Conservation (phyloP, 1,139 yeast genomes). For the Scheffersomyces illinoinensis region DNA sequence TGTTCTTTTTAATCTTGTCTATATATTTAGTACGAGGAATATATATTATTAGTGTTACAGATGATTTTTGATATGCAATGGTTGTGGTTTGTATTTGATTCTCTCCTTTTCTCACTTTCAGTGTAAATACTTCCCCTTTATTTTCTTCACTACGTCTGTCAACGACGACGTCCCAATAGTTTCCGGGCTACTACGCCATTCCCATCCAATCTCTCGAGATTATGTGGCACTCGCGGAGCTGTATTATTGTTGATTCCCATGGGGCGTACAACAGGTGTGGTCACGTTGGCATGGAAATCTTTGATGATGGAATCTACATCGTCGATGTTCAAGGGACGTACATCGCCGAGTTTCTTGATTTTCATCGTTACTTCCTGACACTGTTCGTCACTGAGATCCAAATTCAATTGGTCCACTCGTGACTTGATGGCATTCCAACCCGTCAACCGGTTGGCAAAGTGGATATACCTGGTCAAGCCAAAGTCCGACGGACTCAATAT, state of each 20-base stretch:
- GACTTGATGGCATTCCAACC: slow-evolving; percentile 99
- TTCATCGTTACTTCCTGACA: slow-evolving; percentile 91
- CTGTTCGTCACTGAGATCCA: slow-evolving; percentile 87
- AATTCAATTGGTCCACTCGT: slow-evolving; percentile 94
- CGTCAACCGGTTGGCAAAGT: slow-evolving; percentile 95
- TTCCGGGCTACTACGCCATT: slow-evolving; percentile 1
- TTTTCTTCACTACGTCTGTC: slow-evolving; percentile 1
- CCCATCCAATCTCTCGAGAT: slow-evolving; percentile 19
- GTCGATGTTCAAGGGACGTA: slow-evolving; percentile 90
- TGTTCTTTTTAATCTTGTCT: background rate
- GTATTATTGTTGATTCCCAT: slow-evolving; percentile 7
- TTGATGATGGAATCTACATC: slow-evolving; percentile 97
- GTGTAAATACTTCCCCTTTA: too few relatives aligned
- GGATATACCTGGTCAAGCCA: slow-evolving; percentile 93
- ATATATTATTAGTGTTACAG: background rate
- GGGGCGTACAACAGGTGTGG: slow-evolving; percentile 28
- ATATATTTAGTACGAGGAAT: background rate
- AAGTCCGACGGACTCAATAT: slow-evolving; percentile 92
- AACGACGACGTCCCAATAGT: too few relatives aligned
- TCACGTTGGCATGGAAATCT: slow-evolving; percentile 78
- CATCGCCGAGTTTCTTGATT: slow-evolving; percentile 93
- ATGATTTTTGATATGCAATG: background rate
- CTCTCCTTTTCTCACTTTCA: too few relatives aligned
- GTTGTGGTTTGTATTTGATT: too few relatives aligned
- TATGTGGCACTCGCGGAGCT: slow-evolving; percentile 15